Base-by-base conservation (phyloP, 2,329 filamentous ascomycete genomes). In the Penicillium sp. region DNA sequence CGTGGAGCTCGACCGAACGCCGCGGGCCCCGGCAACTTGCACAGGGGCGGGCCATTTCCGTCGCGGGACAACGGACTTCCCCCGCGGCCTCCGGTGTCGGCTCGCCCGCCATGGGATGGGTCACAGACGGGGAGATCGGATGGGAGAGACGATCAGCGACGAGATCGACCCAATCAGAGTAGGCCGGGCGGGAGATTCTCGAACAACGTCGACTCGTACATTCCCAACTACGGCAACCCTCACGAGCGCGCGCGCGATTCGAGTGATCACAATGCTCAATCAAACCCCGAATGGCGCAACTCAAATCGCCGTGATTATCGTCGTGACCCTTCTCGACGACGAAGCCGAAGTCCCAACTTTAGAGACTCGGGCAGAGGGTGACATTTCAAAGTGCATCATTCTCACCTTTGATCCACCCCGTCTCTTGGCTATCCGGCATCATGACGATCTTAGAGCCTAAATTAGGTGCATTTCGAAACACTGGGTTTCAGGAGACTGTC, bases 51-150 rank as follows among this genome's bases (percentile, higher is more conserved):
- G 20, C 58, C 61, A 8, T 56, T 61, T 43, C 57, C 64, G 9
- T 60, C 63, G 35, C 61, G 64, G 50, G 67, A 71, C 20, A 55
- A 56, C 8, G 63, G 66, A 7, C 57, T 73, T 15, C 70, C 70
- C 12, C 69, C 69, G 24, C 70, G 68, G 41, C 70, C 70, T 15
- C 69, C 70, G 3, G 49, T 56, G 4, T 51, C 69, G 40, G 50
- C 53, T 29, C 59, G 67, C 39, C 68, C 66, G 24, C 44, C 59
- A 29, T 67, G 65, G 65, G 54, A 58, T 49, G 50, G 53, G 40
- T 49, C 57, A 42, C 58, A 62, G 47, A 23, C 59, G 6, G 61
- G 61, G 38, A 62, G 66, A 50, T 42, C 55, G 6, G 66, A 64
- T 27, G 55, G 54, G 15, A 58, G 63, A 51, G 53, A 59, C 31